phyloP scores from a whole-genome alignment of 768 basidiomycete genomes.

The Termitomyces titanicus region DNA sequence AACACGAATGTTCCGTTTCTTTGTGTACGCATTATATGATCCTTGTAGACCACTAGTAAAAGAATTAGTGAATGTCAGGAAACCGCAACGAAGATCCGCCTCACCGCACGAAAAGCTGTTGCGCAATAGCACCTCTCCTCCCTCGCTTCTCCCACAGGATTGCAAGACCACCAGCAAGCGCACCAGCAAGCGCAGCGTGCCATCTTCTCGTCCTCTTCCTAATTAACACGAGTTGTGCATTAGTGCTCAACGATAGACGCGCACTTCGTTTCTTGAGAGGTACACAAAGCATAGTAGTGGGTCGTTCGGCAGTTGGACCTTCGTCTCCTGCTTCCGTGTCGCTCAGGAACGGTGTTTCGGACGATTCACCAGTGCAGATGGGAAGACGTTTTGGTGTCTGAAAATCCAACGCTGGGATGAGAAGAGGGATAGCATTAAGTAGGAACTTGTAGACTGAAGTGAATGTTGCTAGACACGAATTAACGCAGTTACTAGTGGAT shows the following conservation, averaged over 20 bases:
- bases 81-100: constrained; percentile 17
- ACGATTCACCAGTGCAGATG: constrained; percentile 25
- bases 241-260: constrained; percentile 58
- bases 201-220: constrained; percentile 67
- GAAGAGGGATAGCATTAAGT: constrained; percentile 72
- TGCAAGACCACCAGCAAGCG: constrained; percentile 66
- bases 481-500: too few relatives aligned
- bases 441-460: constrained; percentile 76
- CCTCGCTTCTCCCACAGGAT: constrained; percentile 75
- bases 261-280: constrained; percentile 35
- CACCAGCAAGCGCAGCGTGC: constrained; percentile 80
- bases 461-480: constrained; percentile 53
- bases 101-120: constrained; percentile 87
- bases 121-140: constrained; percentile 65
- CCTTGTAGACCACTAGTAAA: constrained; percentile 78
- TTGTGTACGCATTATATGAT: constrained; percentile 76
- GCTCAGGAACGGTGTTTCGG: constrained; percentile 12
- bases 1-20: constrained; percentile 60
- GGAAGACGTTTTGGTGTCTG: constrained; percentile 22
- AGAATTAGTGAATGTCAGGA: background rate
- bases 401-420: constrained; percentile 48
- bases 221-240: constrained; percentile 59
- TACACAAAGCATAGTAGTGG: constrained; percentile 23
- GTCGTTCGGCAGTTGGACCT: constrained; percentile 22
- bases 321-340: constrained; percentile 10